Percentiles rank a stretch among this genome's conserved stretches.
phyloP scores from a whole-genome alignment of 208 protist species.

The Acanthamoeba healyi region DNA sequence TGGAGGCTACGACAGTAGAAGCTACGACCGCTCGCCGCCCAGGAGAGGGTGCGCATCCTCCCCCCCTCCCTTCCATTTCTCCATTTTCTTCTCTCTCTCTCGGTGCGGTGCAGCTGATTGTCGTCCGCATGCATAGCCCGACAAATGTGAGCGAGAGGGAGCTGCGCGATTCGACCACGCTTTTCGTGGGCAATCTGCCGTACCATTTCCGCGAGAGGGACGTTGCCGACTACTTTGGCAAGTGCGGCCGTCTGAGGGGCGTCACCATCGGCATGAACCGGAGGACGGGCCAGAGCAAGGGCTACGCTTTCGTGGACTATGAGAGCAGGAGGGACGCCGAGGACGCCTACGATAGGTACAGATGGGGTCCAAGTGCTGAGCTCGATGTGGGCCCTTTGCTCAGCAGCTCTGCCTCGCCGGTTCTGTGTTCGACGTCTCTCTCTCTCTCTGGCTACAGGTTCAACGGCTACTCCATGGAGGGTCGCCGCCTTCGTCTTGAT shows the following conservation, averaged over 20 bases:
- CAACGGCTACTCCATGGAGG: conserved; percentile 79
- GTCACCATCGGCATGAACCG: conserved; percentile 84
- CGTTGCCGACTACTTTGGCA: conserved; percentile 77
- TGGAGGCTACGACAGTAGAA: neutral
- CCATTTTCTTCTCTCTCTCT: no score
- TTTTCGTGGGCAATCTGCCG: conserved; percentile 86
- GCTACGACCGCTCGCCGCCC: conserved; percentile 55
- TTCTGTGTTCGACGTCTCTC: neutral
- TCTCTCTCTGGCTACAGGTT: no score
- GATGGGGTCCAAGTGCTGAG: no score
- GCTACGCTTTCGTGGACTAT: conserved; percentile 86
- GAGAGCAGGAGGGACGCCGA: conserved; percentile 78
- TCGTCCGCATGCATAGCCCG: neutral
- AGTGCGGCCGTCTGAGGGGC: conserved; percentile 77
- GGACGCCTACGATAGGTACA: conserved; percentile 80
- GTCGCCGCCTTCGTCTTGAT: conserved; percentile 81
- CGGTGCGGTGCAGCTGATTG: no score
- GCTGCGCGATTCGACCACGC: conserved; percentile 76
- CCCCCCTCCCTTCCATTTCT: neutral
- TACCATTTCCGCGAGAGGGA: conserved; percentile 82
- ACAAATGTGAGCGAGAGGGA: conserved; percentile 64
- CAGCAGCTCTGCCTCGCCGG: neutral
- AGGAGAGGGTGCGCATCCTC: conserved; percentile 20
- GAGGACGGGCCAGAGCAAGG: conserved; percentile 81
- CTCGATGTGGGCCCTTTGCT: neutral